Conservation (phyloP, 1,284 basidiomycete genomes). For the Ceratobasidium sp. region DNA sequence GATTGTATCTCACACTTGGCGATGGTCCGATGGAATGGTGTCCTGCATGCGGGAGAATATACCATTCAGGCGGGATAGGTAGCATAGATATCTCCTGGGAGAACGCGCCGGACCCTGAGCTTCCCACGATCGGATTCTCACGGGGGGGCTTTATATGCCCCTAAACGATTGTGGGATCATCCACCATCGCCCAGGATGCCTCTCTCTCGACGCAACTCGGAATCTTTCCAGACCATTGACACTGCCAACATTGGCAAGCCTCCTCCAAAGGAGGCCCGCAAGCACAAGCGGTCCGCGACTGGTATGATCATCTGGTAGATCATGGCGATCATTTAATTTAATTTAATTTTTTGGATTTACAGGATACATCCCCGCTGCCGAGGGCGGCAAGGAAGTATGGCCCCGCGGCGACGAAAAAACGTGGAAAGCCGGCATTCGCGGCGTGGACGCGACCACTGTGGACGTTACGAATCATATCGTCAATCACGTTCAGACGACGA, state of each 20-base stretch:
- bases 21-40: not conserved
- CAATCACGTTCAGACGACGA: conserved; percentile 85
- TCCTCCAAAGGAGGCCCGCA: conserved; percentile 65
- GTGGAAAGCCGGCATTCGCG: conserved; percentile 80
- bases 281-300: conserved; percentile 81
- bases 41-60: not conserved
- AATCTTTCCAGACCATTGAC: conserved; percentile 64
- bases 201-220: conserved; percentile 27
- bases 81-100: not conserved
- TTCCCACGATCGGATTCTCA: conserved; percentile 18
- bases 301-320: too few relatives aligned
- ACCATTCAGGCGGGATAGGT: too few relatives aligned
- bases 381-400: conserved; percentile 84
- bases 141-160: not conserved
- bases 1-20: not conserved
- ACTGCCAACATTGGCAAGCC: conserved; percentile 64
- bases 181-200: not conserved
- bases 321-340: too few relatives aligned
- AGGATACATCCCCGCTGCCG: conserved; percentile 82
- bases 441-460: conserved; percentile 61
- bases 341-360: conserved; percentile 8
- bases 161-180: not conserved
- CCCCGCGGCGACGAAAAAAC: conserved; percentile 84
- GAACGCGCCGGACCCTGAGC: not conserved
- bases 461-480: conserved; percentile 86